These are phyloP conservation scores for Fusarium duplospermum DNA, from an alignment of 2,329 filamentous ascomycete genomes.

Conservation along the genomic window DNA sequence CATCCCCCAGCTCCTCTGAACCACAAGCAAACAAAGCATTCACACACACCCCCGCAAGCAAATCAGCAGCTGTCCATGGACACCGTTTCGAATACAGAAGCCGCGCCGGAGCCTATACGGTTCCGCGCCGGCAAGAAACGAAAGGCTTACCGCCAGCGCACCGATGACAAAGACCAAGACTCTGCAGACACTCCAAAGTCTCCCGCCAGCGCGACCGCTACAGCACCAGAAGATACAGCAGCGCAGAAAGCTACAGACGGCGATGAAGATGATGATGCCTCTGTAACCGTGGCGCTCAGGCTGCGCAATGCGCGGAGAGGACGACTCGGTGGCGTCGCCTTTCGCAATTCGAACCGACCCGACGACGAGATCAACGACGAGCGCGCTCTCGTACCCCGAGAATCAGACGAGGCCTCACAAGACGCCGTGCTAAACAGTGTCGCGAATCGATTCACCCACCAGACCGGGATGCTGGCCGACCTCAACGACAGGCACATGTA, in stretches of 20 bases:
- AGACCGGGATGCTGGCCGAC: slow-evolving; percentile 75
- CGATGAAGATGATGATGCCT: slow-evolving; percentile 47
- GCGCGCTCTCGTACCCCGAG: slow-evolving; percentile 51
- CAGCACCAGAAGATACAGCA: slow-evolving; percentile 7
- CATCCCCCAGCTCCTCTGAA: neutral
- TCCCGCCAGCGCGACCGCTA: slow-evolving; percentile 10
- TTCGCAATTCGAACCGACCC: slow-evolving; percentile 53
- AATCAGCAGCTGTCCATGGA: slow-evolving; percentile 24
- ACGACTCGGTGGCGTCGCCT: slow-evolving; percentile 67
- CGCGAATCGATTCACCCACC: slow-evolving; percentile 72
- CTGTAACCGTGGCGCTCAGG: slow-evolving; percentile 62
- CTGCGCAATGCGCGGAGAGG: slow-evolving; percentile 64
- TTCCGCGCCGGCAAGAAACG: slow-evolving; percentile 71
- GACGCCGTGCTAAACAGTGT: slow-evolving; percentile 43
- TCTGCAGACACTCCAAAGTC: neutral
- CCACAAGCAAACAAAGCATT: neutral
- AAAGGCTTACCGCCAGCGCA: slow-evolving; percentile 68
- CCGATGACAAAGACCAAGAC: slow-evolving; percentile 43
- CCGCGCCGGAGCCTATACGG: slow-evolving; percentile 52
- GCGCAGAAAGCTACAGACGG: neutral
- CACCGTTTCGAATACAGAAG: slow-evolving; percentile 8
- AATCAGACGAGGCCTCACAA: slow-evolving; percentile 42
- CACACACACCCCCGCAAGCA: neutral
- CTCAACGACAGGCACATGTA: slow-evolving; percentile 82
- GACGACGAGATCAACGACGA: slow-evolving; percentile 43